phyloP scores from a whole-genome alignment of 83 land plant genomes.

The Picea mariana region DNA sequence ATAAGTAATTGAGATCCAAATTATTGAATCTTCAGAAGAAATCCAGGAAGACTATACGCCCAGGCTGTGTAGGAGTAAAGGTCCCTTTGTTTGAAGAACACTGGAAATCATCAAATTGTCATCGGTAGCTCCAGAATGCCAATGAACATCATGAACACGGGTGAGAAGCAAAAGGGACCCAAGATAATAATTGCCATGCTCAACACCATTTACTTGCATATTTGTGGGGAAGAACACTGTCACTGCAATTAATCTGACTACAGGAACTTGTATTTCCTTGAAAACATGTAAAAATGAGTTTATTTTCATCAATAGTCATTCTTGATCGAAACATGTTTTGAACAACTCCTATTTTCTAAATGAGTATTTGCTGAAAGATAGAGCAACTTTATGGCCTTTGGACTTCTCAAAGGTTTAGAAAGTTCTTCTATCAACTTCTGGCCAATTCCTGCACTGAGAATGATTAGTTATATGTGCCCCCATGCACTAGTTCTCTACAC shows the following conservation, averaged over 20 bases:
- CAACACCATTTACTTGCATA: conserved; percentile 8
- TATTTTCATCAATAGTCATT: conserved; percentile 51
- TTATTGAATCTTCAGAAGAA: conserved; percentile 50
- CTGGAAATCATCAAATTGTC: conserved; percentile 54
- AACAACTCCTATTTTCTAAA: conserved; percentile 49
- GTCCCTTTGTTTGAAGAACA: conserved; percentile 66
- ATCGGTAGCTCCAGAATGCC: conserved; percentile 60
- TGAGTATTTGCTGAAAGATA: conserved; percentile 33
- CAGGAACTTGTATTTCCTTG: no score
- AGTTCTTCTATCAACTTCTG: conserved; percentile 28
- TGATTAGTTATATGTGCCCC: no score
- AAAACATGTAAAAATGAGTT: conserved; percentile 54
- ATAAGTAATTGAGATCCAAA: conserved; percentile 64
- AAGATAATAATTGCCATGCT: conserved; percentile 32
- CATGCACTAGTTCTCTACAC: no score
- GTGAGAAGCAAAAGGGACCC: conserved; percentile 43
- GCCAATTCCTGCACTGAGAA: conserved; percentile 13
- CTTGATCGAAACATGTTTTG: conserved; percentile 49
- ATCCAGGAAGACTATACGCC: conserved; percentile 61
- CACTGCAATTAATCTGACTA: conserved; percentile 37
- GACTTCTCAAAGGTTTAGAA: conserved; percentile 31
- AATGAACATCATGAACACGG: conserved; percentile 42
- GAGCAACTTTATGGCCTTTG: conserved; percentile 30
- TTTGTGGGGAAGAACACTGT: conserved; percentile 29
- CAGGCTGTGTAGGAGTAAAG: conserved; percentile 65